Conservation (phyloP, 495 filamentous ascomycete genomes). For the Penicillium odoratum region DNA sequence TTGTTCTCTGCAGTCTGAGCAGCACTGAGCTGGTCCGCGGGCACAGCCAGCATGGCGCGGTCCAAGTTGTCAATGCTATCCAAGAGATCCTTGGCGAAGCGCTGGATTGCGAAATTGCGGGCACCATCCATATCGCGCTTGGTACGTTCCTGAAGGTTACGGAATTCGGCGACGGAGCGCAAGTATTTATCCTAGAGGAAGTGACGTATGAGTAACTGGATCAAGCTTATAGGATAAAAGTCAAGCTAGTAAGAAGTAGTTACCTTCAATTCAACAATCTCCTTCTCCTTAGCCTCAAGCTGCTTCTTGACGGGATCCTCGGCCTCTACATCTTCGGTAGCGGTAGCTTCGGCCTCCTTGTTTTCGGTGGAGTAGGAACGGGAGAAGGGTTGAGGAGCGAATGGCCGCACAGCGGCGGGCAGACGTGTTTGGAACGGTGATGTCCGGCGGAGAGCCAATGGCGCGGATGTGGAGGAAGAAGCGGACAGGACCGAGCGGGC, state of each 20-base stretch:
- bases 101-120: constrained; percentile 90
- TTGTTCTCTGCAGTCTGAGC: constrained; percentile 46
- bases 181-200: constrained; percentile 79
- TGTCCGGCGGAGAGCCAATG: constrained; percentile 39
- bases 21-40: constrained; percentile 64
- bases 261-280: constrained; percentile 87
- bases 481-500: constrained; percentile 38
- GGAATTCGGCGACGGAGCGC: constrained; percentile 91
- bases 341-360: constrained; percentile 29
- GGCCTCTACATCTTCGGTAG: constrained; percentile 39
- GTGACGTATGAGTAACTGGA: neutral
- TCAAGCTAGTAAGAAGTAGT: constrained; percentile 4
- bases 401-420: constrained; percentile 27
- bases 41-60: constrained; percentile 79
- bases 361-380: constrained; percentile 48
- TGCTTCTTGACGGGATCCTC: constrained; percentile 58
- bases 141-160: constrained; percentile 93
- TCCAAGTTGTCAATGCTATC: constrained; percentile 97
- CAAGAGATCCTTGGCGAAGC: constrained; percentile 90
- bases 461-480: constrained; percentile 32
- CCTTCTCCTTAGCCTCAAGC: constrained; percentile 80
- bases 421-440: constrained; percentile 41
- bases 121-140: constrained; percentile 85
- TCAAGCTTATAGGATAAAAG: neutral
- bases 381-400: constrained; percentile 28